Evolutionary conservation across 768 basidiomycete genomes (phyloP).

Genomic region (Podaxis sp.): DNA sequence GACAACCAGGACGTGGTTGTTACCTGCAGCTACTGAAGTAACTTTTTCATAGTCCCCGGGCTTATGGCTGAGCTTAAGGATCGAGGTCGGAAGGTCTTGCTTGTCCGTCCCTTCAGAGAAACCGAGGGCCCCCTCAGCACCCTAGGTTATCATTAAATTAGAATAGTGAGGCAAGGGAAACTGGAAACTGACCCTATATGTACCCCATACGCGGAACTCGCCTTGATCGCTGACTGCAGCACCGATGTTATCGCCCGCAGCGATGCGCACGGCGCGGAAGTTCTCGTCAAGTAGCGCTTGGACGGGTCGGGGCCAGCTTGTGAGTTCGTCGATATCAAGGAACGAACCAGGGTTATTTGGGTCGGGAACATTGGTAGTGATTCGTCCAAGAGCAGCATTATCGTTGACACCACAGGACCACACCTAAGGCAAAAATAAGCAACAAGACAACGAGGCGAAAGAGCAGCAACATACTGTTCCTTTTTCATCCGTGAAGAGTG

Average conservation of each 20-base stretch:
- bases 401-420: slow-evolving; percentile 90
- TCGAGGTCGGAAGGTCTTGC: slow-evolving; percentile 62
- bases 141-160: slow-evolving; percentile 32
- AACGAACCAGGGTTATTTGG: slow-evolving; percentile 56
- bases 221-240: slow-evolving; percentile 80
- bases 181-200: slow-evolving; percentile 68
- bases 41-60: slow-evolving; percentile 69
- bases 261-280: slow-evolving; percentile 80
- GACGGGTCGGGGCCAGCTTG: slow-evolving; percentile 59
- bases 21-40: slow-evolving; percentile 72
- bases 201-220: slow-evolving; percentile 82
- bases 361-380: slow-evolving; percentile 58
- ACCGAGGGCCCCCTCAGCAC: slow-evolving; percentile 78
- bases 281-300: slow-evolving; percentile 68
- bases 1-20: slow-evolving; percentile 86
- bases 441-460: neutral
- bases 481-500: slow-evolving; percentile 81
- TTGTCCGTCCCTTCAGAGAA: slow-evolving; percentile 65
- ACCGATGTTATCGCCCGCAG: slow-evolving; percentile 84
- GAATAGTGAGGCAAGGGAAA: neutral
- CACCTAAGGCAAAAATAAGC: slow-evolving; percentile 40
- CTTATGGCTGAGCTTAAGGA: slow-evolving; percentile 55
- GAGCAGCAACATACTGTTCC: slow-evolving; percentile 65
- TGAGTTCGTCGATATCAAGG: slow-evolving; percentile 51
- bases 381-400: slow-evolving; percentile 80